Base-by-base conservation (phyloP, 768 basidiomycete species). In the Hebeloma cylindrosporum region DNA sequence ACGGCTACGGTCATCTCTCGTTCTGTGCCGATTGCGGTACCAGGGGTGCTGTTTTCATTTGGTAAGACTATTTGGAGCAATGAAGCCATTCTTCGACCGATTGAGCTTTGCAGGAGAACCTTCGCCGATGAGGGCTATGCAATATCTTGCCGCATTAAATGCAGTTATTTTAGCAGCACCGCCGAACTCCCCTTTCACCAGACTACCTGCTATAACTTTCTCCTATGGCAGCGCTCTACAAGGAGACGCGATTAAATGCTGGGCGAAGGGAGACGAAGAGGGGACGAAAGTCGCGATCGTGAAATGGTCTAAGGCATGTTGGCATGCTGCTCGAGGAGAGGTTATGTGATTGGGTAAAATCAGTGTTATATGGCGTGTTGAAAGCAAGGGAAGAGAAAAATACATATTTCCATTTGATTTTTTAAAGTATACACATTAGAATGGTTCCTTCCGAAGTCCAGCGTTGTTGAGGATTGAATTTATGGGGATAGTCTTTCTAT, bases 401-500 rank as follows among this genome's bases (percentile, higher is more conserved):
- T 39, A n/a, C n/a, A n/a, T n/a, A 31, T 39, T 50, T 47, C 47
- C 43, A 40, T 37, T 18, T 26, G 16, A 22, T 22, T 23, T 48
- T 21, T 37, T 26, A 42, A 44, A 38, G 30, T 37, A 49, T 21
- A 39, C 3, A 40, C 14, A 14, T 18, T 27, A 21, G 32, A 22
- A 39, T 17, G 21, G 20, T 43, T 33, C 20, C 29, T 47, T 28
- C 14, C 23, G 13, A 20, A 25, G n/a, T 16, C 27, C 36, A 30
- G 21, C 20, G 26, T 30, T 23, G 17, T 14, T 14, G 13, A 4
- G 8, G 22, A 14, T 32, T 26, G 27, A 6, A 45, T 11, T 73
- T 68, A 90, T 3, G 92, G 91, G 2, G 90, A 77, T 41, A 95
- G 71, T 42, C 91, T 71, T 40, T 93, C 83, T 40, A 93, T 79